A percentile compares a stretch with the other conserved stretches of the same genome.
phyloP scores from a whole-genome alignment of 2,329 filamentous ascomycete species.

The Alternaria sp. region DNA sequence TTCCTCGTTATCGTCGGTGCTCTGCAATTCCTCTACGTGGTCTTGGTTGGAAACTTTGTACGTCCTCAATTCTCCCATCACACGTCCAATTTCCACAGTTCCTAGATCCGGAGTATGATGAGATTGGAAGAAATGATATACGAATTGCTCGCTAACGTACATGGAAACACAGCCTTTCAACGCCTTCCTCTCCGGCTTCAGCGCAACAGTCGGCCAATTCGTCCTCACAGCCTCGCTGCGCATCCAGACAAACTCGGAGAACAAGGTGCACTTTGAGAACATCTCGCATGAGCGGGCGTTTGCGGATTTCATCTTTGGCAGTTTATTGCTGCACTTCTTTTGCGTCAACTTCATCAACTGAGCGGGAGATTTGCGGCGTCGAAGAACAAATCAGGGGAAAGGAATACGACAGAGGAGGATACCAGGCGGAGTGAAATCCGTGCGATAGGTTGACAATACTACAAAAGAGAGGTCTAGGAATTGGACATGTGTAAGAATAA shows the following conservation, averaged over 20 bases:
- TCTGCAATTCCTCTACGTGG: slow-evolving; percentile 93
- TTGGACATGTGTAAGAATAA: not conserved
- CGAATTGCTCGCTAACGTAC: not conserved
- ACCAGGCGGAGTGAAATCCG: not conserved
- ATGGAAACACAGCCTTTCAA: slow-evolving; percentile 83
- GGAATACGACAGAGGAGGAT: not conserved
- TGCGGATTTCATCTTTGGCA: slow-evolving; percentile 94
- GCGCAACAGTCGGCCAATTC: slow-evolving; percentile 94
- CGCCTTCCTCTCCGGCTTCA: slow-evolving; percentile 95
- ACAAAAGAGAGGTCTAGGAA: not conserved
- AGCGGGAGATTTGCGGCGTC: slow-evolving; percentile 22
- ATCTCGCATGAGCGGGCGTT: slow-evolving; percentile 90
- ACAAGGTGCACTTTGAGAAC: slow-evolving; percentile 76
- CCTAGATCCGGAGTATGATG: not conserved
- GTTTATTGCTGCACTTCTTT: slow-evolving; percentile 96
- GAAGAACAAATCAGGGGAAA: not conserved
- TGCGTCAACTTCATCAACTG: slow-evolving; percentile 99
- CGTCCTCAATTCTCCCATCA: slow-evolving; percentile 40
- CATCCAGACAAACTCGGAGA: slow-evolving; percentile 87
- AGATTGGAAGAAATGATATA: not conserved
- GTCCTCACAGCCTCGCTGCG: slow-evolving; percentile 89
- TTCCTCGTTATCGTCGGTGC: slow-evolving; percentile 85
- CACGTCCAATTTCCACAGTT: not conserved
- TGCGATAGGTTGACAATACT: not conserved
- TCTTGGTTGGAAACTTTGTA: slow-evolving; percentile 93